Base-by-base conservation (phyloP, 2,329 filamentous ascomycete species). In the Elsinoe ampelina region DNA sequence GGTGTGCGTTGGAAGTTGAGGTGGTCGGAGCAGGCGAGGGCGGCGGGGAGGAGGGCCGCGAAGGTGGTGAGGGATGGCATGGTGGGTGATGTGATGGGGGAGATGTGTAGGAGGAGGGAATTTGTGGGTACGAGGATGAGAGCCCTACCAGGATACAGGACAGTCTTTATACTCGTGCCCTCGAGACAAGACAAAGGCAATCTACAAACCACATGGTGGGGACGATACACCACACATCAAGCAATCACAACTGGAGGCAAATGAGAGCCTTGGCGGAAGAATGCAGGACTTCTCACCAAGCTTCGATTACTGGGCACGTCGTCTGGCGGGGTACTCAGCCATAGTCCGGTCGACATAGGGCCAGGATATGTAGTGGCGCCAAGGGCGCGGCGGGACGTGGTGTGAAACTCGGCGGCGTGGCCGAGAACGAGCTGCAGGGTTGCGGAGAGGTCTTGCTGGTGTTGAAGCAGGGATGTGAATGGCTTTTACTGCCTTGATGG, bases 11-110 rank as follows among this genome's bases (percentile, higher is more conserved):
- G 35, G 34, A 35, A 35, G 48, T 52, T 52, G 48, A 52, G 48
- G 19, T 52, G 48, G 42, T 58, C 56, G 22, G 56, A 52, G 52
- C 56, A 58, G 52, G 48, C 56, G 11, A 58, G 34, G 20, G 48
- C 38, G 41, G 39, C 17, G 15, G 56, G 56, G 13, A 58, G 32
- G 13, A 41, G 17, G 39, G 48, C 56, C 36, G 56, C 56, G n/a
- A 54, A 39, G 36, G 56, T 42, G 10, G 11, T 19, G 42, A 58
- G 20, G 20, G 56, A 36, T n/a, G 43, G 20, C 56, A 58, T 58
- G 30, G 13, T 47, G 42, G 41, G 26, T 39, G 26, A 22, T 26
- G 12, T 2, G 36, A 8, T 30, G 17, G 13, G 30, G 35, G 17
- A 20, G 3, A 17, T 15, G 45, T 11, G 15, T 15, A 26, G 2